Evolutionary conservation across 2,329 filamentous ascomycete genomes (phyloP), one percentile per base, ranked within the genome.

Genomic region (Cladosporium sp.): DNA sequence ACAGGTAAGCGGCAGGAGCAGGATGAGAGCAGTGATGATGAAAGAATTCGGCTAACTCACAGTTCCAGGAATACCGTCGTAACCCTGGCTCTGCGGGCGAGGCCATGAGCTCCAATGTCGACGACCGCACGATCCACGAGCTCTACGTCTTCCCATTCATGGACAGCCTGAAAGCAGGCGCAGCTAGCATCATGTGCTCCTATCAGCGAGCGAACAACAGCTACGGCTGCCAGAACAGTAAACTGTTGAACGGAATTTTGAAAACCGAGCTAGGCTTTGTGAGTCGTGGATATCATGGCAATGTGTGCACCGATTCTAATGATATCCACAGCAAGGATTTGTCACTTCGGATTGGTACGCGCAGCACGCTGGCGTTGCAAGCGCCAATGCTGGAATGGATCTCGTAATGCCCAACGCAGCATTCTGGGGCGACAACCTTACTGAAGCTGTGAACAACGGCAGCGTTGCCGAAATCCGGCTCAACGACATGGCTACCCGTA

Each of bases 231-330:
- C 69, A 74, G 65, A 91, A 91, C 72, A 86, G 85, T 66, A 88
- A 88, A 73, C 77, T 89, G 6, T 80, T 89, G 57, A 91, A 91
- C 68, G 87, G 86, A 0, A 81, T 91, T 5, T 78, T 91, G 14
- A 92, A 91, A 71, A 88, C 89, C 46, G 89, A 92, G 76, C 81
- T 91, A 46, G 88, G 87, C 0, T 91, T 91, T 68, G 39, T 46
- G 7, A 23, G 39, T 23, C 7, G 3, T 21, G 39, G 11, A 11
- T 46, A 13, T 5, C 21, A 46, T n/a, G 39, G 18, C 18, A 43
- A 3, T 10, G 39, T 3, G 6, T n/a, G 10, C n/a, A n/a, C 21
- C 39, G 8, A 21, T 46, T 8, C 39, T 46, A 46, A 46, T 13
- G 39, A 23, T 21, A 46, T 46, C 5, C n/a, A 11, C n/a, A 46